These are phyloP conservation scores for Arthrocladium fulminans DNA, from an alignment of 2,329 filamentous ascomycete genomes.

Conservation along the genomic window DNA sequence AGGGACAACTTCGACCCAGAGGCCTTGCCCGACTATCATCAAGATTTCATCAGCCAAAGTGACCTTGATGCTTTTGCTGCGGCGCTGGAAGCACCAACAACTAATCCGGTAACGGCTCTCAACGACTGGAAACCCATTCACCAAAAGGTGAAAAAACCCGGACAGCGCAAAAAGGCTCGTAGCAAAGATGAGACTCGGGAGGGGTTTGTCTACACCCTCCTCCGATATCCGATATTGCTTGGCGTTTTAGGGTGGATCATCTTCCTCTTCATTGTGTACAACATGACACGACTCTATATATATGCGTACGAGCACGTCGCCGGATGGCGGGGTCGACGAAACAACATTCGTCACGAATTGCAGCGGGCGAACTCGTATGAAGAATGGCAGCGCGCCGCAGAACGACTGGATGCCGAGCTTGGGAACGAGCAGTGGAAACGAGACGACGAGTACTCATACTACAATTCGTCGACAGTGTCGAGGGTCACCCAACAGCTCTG, in stretches of 20 bases:
- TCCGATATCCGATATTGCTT: slow-evolving; percentile 86
- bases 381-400: slow-evolving; percentile 75
- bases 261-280: slow-evolving; percentile 63
- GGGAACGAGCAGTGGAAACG: slow-evolving; percentile 54
- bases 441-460: slow-evolving; percentile 59
- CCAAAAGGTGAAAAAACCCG: slow-evolving; percentile 52
- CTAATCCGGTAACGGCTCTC: slow-evolving; percentile 69
- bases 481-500: slow-evolving; percentile 67
- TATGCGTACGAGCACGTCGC: slow-evolving; percentile 85
- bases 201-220: slow-evolving; percentile 76
- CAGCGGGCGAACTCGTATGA: slow-evolving; percentile 64
- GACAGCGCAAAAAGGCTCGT: slow-evolving; percentile 41
- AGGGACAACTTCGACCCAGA: neutral
- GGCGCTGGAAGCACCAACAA: slow-evolving; percentile 74
- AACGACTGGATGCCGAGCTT: slow-evolving; percentile 68
- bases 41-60: slow-evolving; percentile 63
- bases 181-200: slow-evolving; percentile 88
- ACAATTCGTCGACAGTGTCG: slow-evolving; percentile 75
- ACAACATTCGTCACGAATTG: slow-evolving; percentile 62
- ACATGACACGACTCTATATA: slow-evolving; percentile 79
- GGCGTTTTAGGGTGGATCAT: slow-evolving; percentile 73
- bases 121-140: slow-evolving; percentile 94
- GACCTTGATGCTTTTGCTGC: slow-evolving; percentile 71
- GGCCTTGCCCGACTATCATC: slow-evolving; percentile 65
- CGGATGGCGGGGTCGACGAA: slow-evolving; percentile 74